Conservation (phyloP, 1,284 basidiomycete species). For the Tilletia indica region DNA sequence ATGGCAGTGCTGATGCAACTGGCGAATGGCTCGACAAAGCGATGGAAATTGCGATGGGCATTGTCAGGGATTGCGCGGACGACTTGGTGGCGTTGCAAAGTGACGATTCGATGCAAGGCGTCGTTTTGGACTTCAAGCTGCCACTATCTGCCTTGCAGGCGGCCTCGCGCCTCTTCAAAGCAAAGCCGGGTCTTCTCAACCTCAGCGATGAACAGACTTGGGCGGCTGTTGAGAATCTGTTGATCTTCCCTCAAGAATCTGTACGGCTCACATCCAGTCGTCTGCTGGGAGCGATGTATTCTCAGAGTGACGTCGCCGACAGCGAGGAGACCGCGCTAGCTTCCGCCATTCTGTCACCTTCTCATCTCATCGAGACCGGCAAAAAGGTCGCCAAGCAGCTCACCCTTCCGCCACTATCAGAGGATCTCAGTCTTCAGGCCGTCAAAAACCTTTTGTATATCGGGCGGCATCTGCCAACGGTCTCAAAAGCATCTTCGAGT, state of each 20-base stretch:
- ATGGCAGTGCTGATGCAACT: neutral
- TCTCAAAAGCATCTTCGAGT: neutral
- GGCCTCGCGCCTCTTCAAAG: slow-evolving; percentile 67
- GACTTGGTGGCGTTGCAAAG: slow-evolving; percentile 37
- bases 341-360: neutral
- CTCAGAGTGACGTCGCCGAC: slow-evolving; percentile 29
- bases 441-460: slow-evolving; percentile 93
- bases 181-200: slow-evolving; percentile 54
- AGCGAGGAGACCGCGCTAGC: neutral
- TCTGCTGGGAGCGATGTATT: slow-evolving; percentile 72
- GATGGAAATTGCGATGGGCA: slow-evolving; percentile 14
- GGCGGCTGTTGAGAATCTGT: slow-evolving; percentile 57
- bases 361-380: neutral
- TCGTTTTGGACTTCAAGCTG: slow-evolving; percentile 71
- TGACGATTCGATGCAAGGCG: slow-evolving; percentile 13
- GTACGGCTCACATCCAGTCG: slow-evolving; percentile 79
- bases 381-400: slow-evolving; percentile 66
- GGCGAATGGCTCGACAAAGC: slow-evolving; percentile 19
- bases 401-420: slow-evolving; percentile 77
- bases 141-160: slow-evolving; percentile 77
- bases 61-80: slow-evolving; percentile 34
- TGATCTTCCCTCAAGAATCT: slow-evolving; percentile 92
- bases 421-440: slow-evolving; percentile 74
- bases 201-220: neutral
- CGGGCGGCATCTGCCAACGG: slow-evolving; percentile 62